These are phyloP conservation scores for Peronospora destructor DNA, from an alignment of 352 stramenopile genomes.

Conservation along the genomic window DNA sequence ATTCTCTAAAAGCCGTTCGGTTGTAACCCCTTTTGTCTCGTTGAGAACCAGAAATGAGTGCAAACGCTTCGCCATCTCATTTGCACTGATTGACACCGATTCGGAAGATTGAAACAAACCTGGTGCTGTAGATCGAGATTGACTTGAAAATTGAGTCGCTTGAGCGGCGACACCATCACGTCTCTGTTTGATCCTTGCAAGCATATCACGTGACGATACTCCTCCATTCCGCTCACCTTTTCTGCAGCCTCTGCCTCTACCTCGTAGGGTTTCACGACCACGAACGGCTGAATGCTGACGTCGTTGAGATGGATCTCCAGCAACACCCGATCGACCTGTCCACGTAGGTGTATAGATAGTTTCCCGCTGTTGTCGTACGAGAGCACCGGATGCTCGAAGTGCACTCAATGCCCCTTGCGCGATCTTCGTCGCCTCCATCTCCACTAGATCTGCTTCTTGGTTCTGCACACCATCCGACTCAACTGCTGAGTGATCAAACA, in stretches of 20 bases:
- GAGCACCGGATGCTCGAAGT: slow-evolving; percentile 68
- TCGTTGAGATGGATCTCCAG: slow-evolving; percentile 58
- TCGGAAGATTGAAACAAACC: slow-evolving; percentile 4
- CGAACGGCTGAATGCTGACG: slow-evolving; percentile 12
- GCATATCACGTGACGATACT: slow-evolving; percentile 61
- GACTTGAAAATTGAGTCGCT: slow-evolving; percentile 1
- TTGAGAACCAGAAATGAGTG: slow-evolving; percentile 69
- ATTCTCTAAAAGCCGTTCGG: slow-evolving; percentile 80
- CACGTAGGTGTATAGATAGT: slow-evolving; percentile 68
- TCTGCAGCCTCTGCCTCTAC: slow-evolving; percentile 12
- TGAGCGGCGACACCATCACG: slow-evolving; percentile 21
- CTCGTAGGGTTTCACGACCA: slow-evolving; percentile 4
- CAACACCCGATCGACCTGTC: slow-evolving; percentile 63
- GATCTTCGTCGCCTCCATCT: slow-evolving; percentile 88
- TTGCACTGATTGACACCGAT: slow-evolving; percentile 24
- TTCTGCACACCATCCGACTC: slow-evolving; percentile 83
- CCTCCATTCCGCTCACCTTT: slow-evolving; percentile 17
- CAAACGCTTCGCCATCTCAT: slow-evolving; percentile 68
- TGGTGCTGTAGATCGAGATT: background rate
- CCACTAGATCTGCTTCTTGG: slow-evolving; percentile 87
- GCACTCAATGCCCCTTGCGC: slow-evolving; percentile 78
- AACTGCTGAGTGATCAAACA: slow-evolving; percentile 94
- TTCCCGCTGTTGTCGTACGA: slow-evolving; percentile 60
- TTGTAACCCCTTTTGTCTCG: slow-evolving; percentile 62
- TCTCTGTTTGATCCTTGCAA: slow-evolving; percentile 45